These are phyloP conservation scores for Trichoderma sp. DNA, from an alignment of 2,329 filamentous ascomycete genomes.

Conservation along the genomic window DNA sequence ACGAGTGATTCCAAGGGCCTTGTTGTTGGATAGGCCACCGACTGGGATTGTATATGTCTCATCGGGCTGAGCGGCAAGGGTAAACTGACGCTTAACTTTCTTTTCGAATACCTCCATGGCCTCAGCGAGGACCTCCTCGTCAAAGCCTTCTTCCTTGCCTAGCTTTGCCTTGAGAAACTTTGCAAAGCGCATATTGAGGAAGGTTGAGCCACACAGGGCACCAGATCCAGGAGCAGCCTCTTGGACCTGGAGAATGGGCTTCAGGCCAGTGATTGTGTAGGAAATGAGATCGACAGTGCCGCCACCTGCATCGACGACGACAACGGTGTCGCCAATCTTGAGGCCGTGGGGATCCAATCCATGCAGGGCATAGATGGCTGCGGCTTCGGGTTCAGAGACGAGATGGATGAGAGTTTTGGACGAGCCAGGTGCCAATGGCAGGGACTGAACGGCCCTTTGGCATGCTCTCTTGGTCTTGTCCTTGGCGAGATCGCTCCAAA, in stretches of 20 bases:
- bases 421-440: constrained; percentile 22
- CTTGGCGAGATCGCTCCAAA: constrained; percentile 57
- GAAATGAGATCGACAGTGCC: constrained; percentile 55
- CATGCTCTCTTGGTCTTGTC: constrained; percentile 50
- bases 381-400: constrained; percentile 52
- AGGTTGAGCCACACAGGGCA: constrained; percentile 48
- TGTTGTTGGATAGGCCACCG: constrained; percentile 43
- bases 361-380: constrained; percentile 49
- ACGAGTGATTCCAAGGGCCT: constrained; percentile 39
- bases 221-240: constrained; percentile 49
- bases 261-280: constrained; percentile 47
- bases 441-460: constrained; percentile 37
- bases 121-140: constrained; percentile 41
- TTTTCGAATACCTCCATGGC: constrained; percentile 47
- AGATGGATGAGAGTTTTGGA: constrained; percentile 40
- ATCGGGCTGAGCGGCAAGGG: constrained; percentile 10
- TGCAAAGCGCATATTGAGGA: constrained; percentile 47
- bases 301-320: constrained; percentile 55
- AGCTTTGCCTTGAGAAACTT: constrained; percentile 44
- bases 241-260: constrained; percentile 46
- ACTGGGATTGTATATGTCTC: constrained; percentile 42
- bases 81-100: constrained; percentile 26
- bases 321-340: constrained; percentile 46
- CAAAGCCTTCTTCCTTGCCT: constrained; percentile 42
- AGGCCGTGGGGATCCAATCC: constrained; percentile 42